Evolutionary conservation across 441 rosid genomes (phyloP), one percentile per base, ranked within the genome.

Genomic region (Manihot esculenta): DNA sequence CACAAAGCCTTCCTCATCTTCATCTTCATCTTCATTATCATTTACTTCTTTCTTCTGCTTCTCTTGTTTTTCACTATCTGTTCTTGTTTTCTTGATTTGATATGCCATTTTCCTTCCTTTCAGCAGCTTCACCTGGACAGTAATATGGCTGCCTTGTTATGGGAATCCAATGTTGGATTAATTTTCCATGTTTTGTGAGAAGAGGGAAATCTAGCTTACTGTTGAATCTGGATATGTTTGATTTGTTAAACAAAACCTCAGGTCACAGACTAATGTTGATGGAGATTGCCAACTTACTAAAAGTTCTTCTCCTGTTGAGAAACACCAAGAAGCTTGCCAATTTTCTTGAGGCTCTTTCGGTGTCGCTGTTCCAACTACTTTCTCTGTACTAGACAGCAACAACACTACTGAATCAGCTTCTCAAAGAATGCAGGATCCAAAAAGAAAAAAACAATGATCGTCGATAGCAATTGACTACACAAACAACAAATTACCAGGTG

Each of bases 281-380:
- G 78, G 74, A 8, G 90, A 78, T 21, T 80, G 83, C 79, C 76
- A 87, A 35, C 78, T 78, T 38, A 94, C 78, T 63, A 80, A 42
- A 62, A 92, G 82, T 47, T 88, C 94, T 1, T 89, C 86, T 20
- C 99, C 99, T 3, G 92, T 82, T 26, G 97, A 92, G 70, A 92
- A 90, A 15, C 72, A 71, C 97, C 99, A 94, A 0, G 81, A 82
- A 0, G 90, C 87, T 48, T 87, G 82, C 86, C 86, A 87, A 18
- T 83, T 79, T 20, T 82, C 86, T 23, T 78, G 73, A 30, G 88
- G 82, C 63, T 87, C 84, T 80, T 82, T 90, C 5, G 96, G 97
- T 48, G 71, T 83, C 21, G 88, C 97, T 26, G 91, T 90, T 81
- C 87, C 97, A 53, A 90, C 92, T 70, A 90, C 88, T 84, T 90